Percentiles rank a stretch among this genome's conserved stretches.
Evolutionary conservation across 1,139 yeast species (phyloP).

Genomic region (Meyerozyma elateridarum): DNA sequence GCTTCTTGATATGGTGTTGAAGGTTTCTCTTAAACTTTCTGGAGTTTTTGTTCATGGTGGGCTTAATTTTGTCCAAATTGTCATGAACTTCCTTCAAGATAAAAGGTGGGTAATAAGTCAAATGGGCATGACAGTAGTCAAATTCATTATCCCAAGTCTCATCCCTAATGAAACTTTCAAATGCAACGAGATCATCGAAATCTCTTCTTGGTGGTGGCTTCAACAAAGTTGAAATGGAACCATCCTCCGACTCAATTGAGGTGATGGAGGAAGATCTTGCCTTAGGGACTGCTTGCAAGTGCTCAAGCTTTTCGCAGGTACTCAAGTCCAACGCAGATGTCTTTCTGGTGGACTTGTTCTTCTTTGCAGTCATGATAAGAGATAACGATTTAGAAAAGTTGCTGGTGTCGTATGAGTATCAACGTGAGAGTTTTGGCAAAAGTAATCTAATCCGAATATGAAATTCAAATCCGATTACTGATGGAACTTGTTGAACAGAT

Average conservation of each 20-base stretch:
- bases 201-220: conserved; percentile 41
- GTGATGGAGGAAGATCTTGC: conserved; percentile 20
- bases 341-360: conserved; percentile 23
- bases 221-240: conserved; percentile 24
- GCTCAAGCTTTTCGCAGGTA: conserved; percentile 35
- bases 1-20: conserved; percentile 72
- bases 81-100: conserved; percentile 62
- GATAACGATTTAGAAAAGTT: neutral
- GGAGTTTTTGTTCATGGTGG: conserved; percentile 66
- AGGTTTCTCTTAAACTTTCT: conserved; percentile 69
- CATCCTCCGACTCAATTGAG: conserved; percentile 30
- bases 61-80: conserved; percentile 68
- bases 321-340: conserved; percentile 31
- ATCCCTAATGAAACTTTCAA: conserved; percentile 62
- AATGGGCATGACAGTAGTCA: conserved; percentile 63
- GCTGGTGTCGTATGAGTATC: conserved; percentile 2
- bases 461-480: neutral
- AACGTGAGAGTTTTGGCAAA: neutral
- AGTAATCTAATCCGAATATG: neutral
- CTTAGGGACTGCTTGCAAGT: conserved; percentile 39
- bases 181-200: conserved; percentile 60
- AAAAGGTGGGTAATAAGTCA: conserved; percentile 69
- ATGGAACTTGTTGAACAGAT: conserved; percentile 2
- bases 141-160: conserved; percentile 76
- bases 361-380: conserved; percentile 15